Base-by-base conservation (phyloP, 1,284 basidiomycete genomes). In the Anthracocystis setariae region DNA sequence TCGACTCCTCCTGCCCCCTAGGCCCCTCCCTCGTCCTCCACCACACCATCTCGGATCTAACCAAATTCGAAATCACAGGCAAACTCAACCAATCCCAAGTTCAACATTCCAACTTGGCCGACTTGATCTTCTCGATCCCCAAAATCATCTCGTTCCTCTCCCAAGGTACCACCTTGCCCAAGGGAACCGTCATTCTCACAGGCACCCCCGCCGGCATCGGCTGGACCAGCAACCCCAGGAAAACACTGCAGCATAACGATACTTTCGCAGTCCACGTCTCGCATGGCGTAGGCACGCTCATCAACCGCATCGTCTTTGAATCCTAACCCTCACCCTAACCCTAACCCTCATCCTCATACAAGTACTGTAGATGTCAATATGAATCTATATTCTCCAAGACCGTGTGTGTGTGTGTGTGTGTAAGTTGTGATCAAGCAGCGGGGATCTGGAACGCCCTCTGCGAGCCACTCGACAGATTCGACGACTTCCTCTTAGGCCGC, bases 1-100 rank as follows among this genome's bases (percentile, higher is more conserved):
- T 85, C 48, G 85, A 86, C 61, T 75, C 74, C 13, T 81, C 84
- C 0, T 85, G 84, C 53, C 85, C 85, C 10, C 68, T 84, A 50
- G 85, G 84, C 23, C 84, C 84, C 0, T 82, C 80, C 0, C 57
- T 84, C n/a, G 79, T 84, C n/a, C 71, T 77, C 40, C 56, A 65
- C 24, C 54, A 67, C 4, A 49, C 69, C 15, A 71, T 84, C 37
- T 27, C 47, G 5, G 61, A 78, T 38, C 44, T 78, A 5, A 49
- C 53, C 5, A 67, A 82, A 4, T 54, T 84, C n/a, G 39, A 57
- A n/a, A n/a, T n/a, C n/a, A n/a, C n/a, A n/a, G n/a, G n/a, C n/a
- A n/a, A n/a, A n/a, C n/a, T n/a, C n/a, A n/a, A n/a, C n/a, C n/a
- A n/a, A n/a, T n/a, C n/a, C n/a, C n/a, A n/a, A n/a, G 79, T 85